Base-by-base conservation (phyloP, 768 basidiomycete genomes). In the Suillus americanus region DNA sequence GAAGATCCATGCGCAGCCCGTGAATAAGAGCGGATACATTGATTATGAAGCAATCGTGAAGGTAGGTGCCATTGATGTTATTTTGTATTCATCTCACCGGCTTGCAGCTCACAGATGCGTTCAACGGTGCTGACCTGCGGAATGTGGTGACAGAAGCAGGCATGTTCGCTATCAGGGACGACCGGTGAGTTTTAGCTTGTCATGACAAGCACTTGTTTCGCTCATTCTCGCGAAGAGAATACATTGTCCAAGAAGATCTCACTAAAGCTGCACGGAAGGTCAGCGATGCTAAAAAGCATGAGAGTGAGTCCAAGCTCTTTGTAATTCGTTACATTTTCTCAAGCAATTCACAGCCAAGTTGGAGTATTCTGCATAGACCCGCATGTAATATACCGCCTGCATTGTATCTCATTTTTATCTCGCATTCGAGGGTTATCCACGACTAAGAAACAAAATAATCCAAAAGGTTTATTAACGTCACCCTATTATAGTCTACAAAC, bases 41-140 rank as follows among this genome's bases (percentile, higher is more conserved):
- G 97, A 99, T 75, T 98, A 95, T 71, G 97, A 99, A 73, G 95
- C 97, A 4, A 92, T 99, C 68, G 97, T 99, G 64, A 99, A 99
- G 83, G 91, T 92, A 54, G 59, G 76, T 69, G 12, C 10, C 23
- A 14, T 10, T 62, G 12, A 59, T 61, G 30, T n/a, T 35, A 20
- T 61, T 18, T 16, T 45, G 14, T 62, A 23, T 25, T 20, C 54
- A 23, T 66, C 60, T 37, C 35, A 59, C 64, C 55, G 65, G 69
- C 63, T 68, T 67, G 66, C 6, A 91, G 90, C 84, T 97, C 30
- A 91, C 91, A 0, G 96, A 97, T 69, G 85, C 85, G 0, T 98
- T 98, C 82, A 99, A 98, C 74, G 97, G 97, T 62, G 97, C 97
- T 20, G 97, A 99, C 81, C 76, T 98, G 73, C 85, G 95, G 56